A percentile compares a stretch with the other conserved stretches of the same genome.
phyloP scores from a whole-genome alignment of 176 grass and related monocot genomes.

The Aegilops umbellulata region DNA sequence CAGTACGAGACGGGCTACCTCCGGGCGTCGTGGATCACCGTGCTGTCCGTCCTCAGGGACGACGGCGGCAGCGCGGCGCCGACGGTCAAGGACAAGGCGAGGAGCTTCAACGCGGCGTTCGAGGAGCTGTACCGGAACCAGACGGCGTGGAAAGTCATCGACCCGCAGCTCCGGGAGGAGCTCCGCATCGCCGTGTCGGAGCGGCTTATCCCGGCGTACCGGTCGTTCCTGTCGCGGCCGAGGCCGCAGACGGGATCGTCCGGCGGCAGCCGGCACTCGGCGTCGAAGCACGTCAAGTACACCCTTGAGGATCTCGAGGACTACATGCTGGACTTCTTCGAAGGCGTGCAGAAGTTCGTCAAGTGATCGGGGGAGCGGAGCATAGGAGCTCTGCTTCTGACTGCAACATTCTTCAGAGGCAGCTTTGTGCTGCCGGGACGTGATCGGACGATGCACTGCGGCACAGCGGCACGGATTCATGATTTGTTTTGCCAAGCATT shows the following conservation, averaged over 20 bases:
- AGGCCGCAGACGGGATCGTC: constrained; percentile 32
- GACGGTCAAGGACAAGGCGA: constrained; percentile 60
- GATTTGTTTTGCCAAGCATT: background rate
- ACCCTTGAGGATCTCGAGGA: constrained; percentile 79
- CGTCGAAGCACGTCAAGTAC: constrained; percentile 68
- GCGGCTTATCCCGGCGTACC: constrained; percentile 73
- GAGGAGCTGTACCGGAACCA: constrained; percentile 86
- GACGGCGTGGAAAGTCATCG: constrained; percentile 75
- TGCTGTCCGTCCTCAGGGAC: constrained; percentile 57
- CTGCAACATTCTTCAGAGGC: too few species aligned
- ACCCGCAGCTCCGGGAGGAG: constrained; percentile 76
- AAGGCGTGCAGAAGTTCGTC: constrained; percentile 52
- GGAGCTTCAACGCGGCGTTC: constrained; percentile 77
- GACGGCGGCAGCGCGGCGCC: constrained; percentile 27
- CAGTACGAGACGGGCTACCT: constrained; percentile 71
- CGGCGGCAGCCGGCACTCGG: constrained; percentile 36
- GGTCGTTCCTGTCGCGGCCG: constrained; percentile 64
- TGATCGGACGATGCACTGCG: too few species aligned
- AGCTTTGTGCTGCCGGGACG: too few species aligned
- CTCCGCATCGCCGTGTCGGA: constrained; percentile 81
- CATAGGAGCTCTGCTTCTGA: background rate
- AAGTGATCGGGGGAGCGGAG: constrained; percentile 20
- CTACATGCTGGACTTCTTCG: constrained; percentile 86
- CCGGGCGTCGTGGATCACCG: constrained; percentile 73
- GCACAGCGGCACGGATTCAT: background rate